Percentiles rank a stretch among this genome's conserved stretches.
Conservation (phyloP, 2,329 filamentous ascomycete genomes). For the Alternaria ethzedia region DNA sequence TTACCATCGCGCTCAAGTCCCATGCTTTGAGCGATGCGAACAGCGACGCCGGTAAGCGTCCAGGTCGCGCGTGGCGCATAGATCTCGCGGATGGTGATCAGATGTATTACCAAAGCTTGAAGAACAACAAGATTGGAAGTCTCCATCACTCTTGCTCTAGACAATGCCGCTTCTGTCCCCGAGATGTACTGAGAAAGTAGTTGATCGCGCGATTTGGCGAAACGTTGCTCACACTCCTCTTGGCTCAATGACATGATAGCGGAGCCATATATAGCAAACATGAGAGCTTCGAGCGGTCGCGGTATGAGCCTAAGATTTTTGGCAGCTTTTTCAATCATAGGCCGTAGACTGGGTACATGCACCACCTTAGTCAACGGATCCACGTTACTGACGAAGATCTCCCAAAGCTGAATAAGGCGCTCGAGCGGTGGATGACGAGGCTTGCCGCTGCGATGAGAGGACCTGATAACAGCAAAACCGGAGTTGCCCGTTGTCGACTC, state of each 20-base stretch:
- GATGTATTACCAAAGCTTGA: conserved; percentile 64
- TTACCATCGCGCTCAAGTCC: conserved; percentile 65
- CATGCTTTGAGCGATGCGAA: conserved; percentile 64
- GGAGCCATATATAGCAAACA: conserved; percentile 26
- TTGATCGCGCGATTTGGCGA: conserved; percentile 64
- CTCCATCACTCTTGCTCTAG: conserved; percentile 46
- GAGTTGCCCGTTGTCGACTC: conserved; percentile 62
- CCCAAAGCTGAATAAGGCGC: conserved; percentile 73
- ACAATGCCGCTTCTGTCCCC: conserved; percentile 7
- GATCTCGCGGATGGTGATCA: conserved; percentile 63
- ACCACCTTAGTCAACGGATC: conserved; percentile 20
- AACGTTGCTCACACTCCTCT: conserved; percentile 58
- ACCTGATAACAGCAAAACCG: conserved; percentile 43
- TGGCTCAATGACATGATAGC: conserved; percentile 59
- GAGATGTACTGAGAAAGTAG: conserved; percentile 52
- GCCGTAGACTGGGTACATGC: conserved; percentile 50
- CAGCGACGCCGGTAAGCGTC: conserved; percentile 66
- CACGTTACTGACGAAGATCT: conserved; percentile 63
- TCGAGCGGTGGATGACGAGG: conserved; percentile 67
- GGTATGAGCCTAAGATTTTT: conserved; percentile 60
- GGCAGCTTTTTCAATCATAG: conserved; percentile 66
- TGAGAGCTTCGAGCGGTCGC: conserved; percentile 61
- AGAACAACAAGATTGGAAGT: conserved; percentile 64
- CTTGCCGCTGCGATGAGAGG: conserved; percentile 56
- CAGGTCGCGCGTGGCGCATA: conserved; percentile 58